Percentiles rank a stretch among this genome's conserved stretches.
phyloP scores from a whole-genome alignment of 2,329 filamentous ascomycete species.

The Penicillium sp. region DNA sequence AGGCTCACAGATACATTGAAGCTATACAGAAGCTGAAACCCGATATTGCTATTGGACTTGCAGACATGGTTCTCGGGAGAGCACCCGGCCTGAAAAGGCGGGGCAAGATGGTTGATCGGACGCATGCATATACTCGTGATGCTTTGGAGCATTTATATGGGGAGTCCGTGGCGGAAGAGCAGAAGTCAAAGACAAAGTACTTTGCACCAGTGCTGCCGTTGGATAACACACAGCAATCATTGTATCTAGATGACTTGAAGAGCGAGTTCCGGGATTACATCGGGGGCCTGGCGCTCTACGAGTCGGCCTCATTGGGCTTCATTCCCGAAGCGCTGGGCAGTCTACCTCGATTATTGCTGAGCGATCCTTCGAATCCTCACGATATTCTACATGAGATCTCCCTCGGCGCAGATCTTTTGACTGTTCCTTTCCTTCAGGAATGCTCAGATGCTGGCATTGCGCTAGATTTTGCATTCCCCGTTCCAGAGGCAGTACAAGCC shows the following conservation, averaged over 20 bases:
- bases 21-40: slow-evolving; percentile 69
- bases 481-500: slow-evolving; percentile 29
- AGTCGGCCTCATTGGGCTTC: slow-evolving; percentile 68
- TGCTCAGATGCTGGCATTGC: slow-evolving; percentile 85
- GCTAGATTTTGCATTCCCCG: slow-evolving; percentile 75
- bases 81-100: slow-evolving; percentile 71
- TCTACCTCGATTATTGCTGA: slow-evolving; percentile 76
- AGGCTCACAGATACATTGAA: slow-evolving; percentile 68
- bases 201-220: slow-evolving; percentile 74
- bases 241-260: slow-evolving; percentile 75
- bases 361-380: slow-evolving; percentile 71
- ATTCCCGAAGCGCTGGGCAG: slow-evolving; percentile 63
- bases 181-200: slow-evolving; percentile 53
- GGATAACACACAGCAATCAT: slow-evolving; percentile 72
- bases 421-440: slow-evolving; percentile 72
- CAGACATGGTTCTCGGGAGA: slow-evolving; percentile 69
- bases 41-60: slow-evolving; percentile 78
- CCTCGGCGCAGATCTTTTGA: slow-evolving; percentile 78
- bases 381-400: slow-evolving; percentile 75
- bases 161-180: slow-evolving; percentile 33
- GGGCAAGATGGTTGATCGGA: slow-evolving; percentile 82
- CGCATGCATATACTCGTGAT: slow-evolving; percentile 76
- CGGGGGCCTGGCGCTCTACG: slow-evolving; percentile 76
- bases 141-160: slow-evolving; percentile 58
- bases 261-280: slow-evolving; percentile 63